Base-by-base conservation (phyloP, 768 basidiomycete genomes). In the Jaapia argillacea region DNA sequence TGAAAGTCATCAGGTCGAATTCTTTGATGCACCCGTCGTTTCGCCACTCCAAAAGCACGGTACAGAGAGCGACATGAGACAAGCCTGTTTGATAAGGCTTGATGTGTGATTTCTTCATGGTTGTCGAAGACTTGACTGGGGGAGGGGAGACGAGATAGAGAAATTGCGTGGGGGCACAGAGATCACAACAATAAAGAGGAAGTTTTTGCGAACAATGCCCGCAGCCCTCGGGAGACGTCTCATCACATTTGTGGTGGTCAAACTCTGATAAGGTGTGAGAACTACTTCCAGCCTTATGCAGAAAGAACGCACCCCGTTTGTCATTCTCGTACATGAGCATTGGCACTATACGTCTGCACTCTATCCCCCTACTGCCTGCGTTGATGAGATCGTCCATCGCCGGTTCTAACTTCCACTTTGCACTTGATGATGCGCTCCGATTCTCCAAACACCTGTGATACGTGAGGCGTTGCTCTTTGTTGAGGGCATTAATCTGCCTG, bases 291-390 rank as follows among this genome's bases (percentile, higher is more conserved):
- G 20, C 7, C 7, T 38, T 21, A 21, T 7, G 20, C 7, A 7
- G 10, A 22, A 38, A 38, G 37, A 21, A 52, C 51, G 16, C 41
- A 58, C 56, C 53, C 55, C 10, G 51, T 52, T 10, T 53, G 52
- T 12, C 47, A 45, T 13, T 54, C 56, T 36, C 7, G 37, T 13
- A 38, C 13, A 38, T 13, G 13, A 38, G 22, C 7, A 21, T 7
- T 21, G 22, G 7, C 10, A 21, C 13, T 22, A 13, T 38, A 7
- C 37, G 7, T 21, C 37, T 12, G 21, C 37, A 38, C 37, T 6
- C 10, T 7, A 38, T 10, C 7, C 37, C 37, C 21, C 37, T 12
- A 10, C 10, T 10, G 10, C 10, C 10, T 7, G 37, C 37, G 37
- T 38, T 38, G 22, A 38, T 38, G 37, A 38, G 7, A 22, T 38